phyloP scores from a whole-genome alignment of 441 rosid species.

The Cnidoscolus chayamansa region DNA sequence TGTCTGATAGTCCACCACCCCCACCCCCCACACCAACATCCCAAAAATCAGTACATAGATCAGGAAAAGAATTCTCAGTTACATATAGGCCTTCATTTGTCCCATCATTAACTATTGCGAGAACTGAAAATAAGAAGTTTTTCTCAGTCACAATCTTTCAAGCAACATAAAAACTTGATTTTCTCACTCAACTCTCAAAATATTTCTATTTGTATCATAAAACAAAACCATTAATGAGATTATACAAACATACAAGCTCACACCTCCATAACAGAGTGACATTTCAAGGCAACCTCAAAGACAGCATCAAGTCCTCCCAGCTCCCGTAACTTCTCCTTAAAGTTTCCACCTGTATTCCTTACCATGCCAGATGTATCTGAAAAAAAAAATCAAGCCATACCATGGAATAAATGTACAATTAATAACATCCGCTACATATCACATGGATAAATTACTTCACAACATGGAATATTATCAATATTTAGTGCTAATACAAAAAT shows the following conservation, averaged over 20 bases:
- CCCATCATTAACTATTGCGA: no score
- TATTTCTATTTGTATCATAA: neutral
- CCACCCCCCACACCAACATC: no score
- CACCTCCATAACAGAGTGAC: constrained; percentile 92
- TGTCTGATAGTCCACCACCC: no score
- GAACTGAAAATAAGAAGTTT: neutral
- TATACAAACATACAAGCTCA: constrained; percentile 55
- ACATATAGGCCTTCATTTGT: no score
- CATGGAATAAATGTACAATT: constrained; percentile 19
- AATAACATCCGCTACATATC: neutral
- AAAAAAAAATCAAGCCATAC: constrained; percentile 16
- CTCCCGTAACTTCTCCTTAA: constrained; percentile 91
- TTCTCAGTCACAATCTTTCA: neutral
- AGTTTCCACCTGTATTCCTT: constrained; percentile 76
- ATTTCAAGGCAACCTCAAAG: constrained; percentile 72
- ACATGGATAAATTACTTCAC: neutral
- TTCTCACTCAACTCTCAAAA: neutral
- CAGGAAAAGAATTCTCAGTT: neutral
- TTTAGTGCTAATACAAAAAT: neutral
- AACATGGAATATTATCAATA: neutral
- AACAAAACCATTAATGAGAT: constrained; percentile 21
- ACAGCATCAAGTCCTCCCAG: constrained; percentile 95
- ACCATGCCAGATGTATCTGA: constrained; percentile 77
- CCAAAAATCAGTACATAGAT: no score
- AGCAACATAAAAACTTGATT: neutral